Evolutionary conservation across 2,329 filamentous ascomycete species (phyloP), one percentile per base, ranked within the genome.

Genomic region (Sphaerulina populicola): DNA sequence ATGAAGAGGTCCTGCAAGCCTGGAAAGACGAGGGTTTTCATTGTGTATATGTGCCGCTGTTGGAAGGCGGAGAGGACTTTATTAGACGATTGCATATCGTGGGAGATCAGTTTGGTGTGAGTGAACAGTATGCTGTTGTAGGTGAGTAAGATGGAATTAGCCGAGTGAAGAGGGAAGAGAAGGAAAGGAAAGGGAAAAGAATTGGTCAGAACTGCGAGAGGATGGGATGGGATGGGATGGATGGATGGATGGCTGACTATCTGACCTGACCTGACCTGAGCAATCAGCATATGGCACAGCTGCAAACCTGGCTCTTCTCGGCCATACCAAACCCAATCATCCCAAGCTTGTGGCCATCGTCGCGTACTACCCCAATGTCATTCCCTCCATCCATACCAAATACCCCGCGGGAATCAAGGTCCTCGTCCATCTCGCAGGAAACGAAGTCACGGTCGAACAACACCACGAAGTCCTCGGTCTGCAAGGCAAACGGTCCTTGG

Each of bases 11-110:
- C 0, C 64, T 79, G 49, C 69, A 73, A 40, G 72, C 75, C 49
- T 83, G 79, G 77, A 68, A 71, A 29, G 74, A 78, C 36, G 81
- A 84, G 63, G 81, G 80, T 1, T 84, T 82, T 61, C 68, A 74
- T 14, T 73, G 80, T 2, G 68, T 72, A 23, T 83, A 83, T 60
- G 63, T 82, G 1, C 75, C 79, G 2, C 63, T 74, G 55, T 68
- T 71, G 6, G 74, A 76, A 35, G 73, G 76, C 12, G 74, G 76
- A 14, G 68, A 70, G 50, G 66, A 68, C 41, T 75, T 73, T 45
- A 66, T 73, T n/a, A 64, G 69, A 43, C 67, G 66, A 47, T 61
- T 83, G 51, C 73, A 76, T 54, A 66, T 69, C 14, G 77, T 80
- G 37, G 71, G 72, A 8, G 75, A 81, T 56, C 70, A 73, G 11